Base-by-base conservation (phyloP, 805 yeast genomes). In the Hanseniaspora occidentalis region DNA sequence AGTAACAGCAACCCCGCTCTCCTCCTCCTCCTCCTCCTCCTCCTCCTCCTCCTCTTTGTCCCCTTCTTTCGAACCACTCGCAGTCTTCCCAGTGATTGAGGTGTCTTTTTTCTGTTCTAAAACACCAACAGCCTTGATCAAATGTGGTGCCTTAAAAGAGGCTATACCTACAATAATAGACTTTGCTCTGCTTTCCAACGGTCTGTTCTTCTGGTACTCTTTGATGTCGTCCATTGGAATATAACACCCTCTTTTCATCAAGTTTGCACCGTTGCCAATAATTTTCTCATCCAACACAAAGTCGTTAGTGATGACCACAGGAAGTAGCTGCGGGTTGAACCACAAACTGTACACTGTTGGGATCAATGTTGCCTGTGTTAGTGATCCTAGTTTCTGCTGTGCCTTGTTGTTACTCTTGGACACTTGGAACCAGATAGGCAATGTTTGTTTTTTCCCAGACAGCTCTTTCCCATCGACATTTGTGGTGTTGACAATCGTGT, bases 341-440 rank as follows among this genome's bases (percentile, higher is more conserved):
- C 95, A 84, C 31, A 79, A 57, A 0, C 84, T 75, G 52, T 67
- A 82, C 1, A 84, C 61, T 0, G 95, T 74, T 0, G 98, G 97
- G 39, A 75, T 64, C 18, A 67, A n/a, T n/a, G 18, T 16, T 6
- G 16, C 16, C 16, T 29, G 33, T 29, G 13, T 6, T 8, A 29
- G 16, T n/a, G 33, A 29, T 16, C 18, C 16, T 9, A n/a, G 16
- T 29, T 29, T 29, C 8, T 9, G 13, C 18, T n/a, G 17, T 5
- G 13, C 18, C 16, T 29, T 29, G 16, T n/a, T n/a, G n/a, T n/a
- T n/a, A 24, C n/a, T 18, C 19, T 33, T 33, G 3, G 22, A 18
- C 11, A 33, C n/a, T 20, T 33, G 16, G 19, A 33, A 33, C 36
- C 36, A 33, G 10, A 33, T 33, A 8, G 36, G 36, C 11, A 33